These are phyloP conservation scores for Luvunga scandens DNA, from an alignment of 345 rosid genomes.

Conservation along the genomic window DNA sequence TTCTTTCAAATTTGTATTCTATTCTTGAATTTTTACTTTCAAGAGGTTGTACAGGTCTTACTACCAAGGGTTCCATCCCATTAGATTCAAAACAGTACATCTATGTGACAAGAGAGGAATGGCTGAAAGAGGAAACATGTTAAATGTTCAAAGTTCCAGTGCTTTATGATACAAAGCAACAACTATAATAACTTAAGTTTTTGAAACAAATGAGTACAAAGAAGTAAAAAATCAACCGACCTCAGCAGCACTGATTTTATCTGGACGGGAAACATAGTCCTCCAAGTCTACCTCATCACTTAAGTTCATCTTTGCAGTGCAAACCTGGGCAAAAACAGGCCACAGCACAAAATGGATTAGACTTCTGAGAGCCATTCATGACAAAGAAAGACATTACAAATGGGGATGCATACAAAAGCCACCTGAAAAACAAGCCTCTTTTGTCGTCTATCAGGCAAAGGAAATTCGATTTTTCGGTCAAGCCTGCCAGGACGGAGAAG, in stretches of 20 bases:
- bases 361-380: not conserved
- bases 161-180: too few species aligned
- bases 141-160: not conserved
- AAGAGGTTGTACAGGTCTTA: not conserved
- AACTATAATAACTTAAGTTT: not conserved
- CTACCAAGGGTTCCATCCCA: not conserved
- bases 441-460: conserved; percentile 95
- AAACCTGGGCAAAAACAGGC: conserved; percentile 55
- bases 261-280: conserved; percentile 97
- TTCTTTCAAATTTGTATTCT: not conserved
- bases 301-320: conserved; percentile 95
- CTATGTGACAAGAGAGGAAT: not conserved
- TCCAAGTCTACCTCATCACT: conserved; percentile 98
- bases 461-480: conserved; percentile 91
- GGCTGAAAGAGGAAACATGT: not conserved
- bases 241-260: conserved; percentile 99
- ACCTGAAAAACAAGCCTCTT: conserved; percentile 99
- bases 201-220: not conserved
- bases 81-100: not conserved
- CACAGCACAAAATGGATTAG: not conserved
- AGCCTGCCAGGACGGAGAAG: conserved; percentile 98
- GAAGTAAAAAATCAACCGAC: conserved; percentile 43
- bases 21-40: not conserved
- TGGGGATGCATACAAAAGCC: not conserved
- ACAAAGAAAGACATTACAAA: not conserved